These are phyloP conservation scores for Aureobasidium pullulans DNA, from an alignment of 2,329 filamentous ascomycete species.

Conservation along the genomic window DNA sequence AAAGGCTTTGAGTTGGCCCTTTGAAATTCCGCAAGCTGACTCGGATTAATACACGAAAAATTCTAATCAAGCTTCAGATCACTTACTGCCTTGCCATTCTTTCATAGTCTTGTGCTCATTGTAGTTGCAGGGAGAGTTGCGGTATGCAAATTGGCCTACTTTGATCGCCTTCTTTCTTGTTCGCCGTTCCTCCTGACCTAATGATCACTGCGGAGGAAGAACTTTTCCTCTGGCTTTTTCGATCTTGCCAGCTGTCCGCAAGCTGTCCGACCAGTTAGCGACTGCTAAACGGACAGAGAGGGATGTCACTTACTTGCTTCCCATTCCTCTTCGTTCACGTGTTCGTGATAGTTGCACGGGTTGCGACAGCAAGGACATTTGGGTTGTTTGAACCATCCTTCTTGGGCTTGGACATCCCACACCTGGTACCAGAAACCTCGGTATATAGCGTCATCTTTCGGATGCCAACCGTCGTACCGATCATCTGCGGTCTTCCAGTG, in stretches of 20 bases:
- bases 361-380: background rate
- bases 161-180: too few relatives aligned
- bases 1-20: too few relatives aligned
- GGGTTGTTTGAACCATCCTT: background rate
- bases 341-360: slow-evolving; percentile 8
- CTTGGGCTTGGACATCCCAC: background rate
- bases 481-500: background rate
- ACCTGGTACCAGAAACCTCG: background rate
- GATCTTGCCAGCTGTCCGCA: background rate
- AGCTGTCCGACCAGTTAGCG: background rate
- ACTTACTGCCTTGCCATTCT: too few relatives aligned
- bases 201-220: background rate
- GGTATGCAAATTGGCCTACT: too few relatives aligned
- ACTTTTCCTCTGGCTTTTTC: background rate
- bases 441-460: background rate
- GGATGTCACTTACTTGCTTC: background rate
- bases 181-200: background rate
- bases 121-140: too few relatives aligned
- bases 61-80: too few relatives aligned
- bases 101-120: too few relatives aligned
- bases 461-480: background rate
- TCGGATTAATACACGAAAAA: too few relatives aligned
- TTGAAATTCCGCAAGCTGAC: too few relatives aligned
- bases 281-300: background rate
- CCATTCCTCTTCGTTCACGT: background rate